Evolutionary conservation across 2,329 filamentous ascomycete genomes (phyloP), one percentile per base, ranked within the genome.

Genomic region (Fusarium chuoi): DNA sequence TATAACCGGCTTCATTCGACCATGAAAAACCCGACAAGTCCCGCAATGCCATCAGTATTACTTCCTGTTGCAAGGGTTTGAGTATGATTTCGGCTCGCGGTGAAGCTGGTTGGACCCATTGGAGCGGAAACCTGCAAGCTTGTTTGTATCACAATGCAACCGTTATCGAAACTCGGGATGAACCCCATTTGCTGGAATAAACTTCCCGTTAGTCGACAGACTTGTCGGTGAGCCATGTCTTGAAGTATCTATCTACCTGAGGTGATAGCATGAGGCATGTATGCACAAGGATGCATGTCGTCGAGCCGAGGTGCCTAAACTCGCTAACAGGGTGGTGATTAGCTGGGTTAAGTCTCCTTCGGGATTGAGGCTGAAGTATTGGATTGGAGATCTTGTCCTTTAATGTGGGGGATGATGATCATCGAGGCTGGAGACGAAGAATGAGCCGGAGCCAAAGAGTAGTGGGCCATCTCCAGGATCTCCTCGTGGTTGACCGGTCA

Each of bases 371-470:
- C 76, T 78, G 76, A 78, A 76, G 70, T 69, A 26, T 54, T 56
- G 46, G 56, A 68, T 66, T 65, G 68, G 67, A 59, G 71, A 71
- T 75, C 63, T 45, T 63, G 45, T 38, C 24, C 49, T 57, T 69
- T 51, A 42, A 70, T 76, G 76, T 75, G 76, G 76, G 75, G 73
- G 76, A 77, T 75, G 76, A 77, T 75, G 69, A 77, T 70, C 65
- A 72, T 48, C 60, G 48, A 71, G 59, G 62, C 60, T 58, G 54
- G 45, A 63, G 65, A 49, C 48, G 56, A 65, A 55, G 51, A 61
- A 59, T 41, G 35, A 63, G 58, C 64, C 62, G 48, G 64, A 55
- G 62, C 46, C 52, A 51, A 55, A 58, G 61, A 59, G 63, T 46
- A 67, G 76, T 75, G 76, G 76, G 70, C 64, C 74, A 33, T 64